Evolutionary conservation across 371 early-diverging fungal genomes (phyloP).

Genomic region (Smittium mucronatum): DNA sequence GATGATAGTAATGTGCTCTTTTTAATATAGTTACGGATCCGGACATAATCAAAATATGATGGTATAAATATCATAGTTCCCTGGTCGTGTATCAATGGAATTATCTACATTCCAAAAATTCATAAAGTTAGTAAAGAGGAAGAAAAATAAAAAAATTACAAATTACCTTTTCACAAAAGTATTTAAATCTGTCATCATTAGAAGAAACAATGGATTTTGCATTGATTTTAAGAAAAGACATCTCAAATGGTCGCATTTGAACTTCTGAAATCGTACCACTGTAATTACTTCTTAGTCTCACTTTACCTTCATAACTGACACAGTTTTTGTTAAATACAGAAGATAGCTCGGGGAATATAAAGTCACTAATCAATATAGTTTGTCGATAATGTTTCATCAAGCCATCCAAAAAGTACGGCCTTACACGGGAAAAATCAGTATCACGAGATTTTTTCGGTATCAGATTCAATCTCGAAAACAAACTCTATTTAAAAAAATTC

Average conservation of each 20-base stretch:
- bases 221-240: slow-evolving; percentile 63
- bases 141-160: slow-evolving; percentile 18
- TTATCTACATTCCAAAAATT: slow-evolving; percentile 12
- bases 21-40: slow-evolving; percentile 65
- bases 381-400: slow-evolving; percentile 75
- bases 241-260: slow-evolving; percentile 54
- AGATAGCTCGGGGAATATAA: slow-evolving; percentile 77
- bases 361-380: slow-evolving; percentile 64
- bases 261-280: slow-evolving; percentile 65
- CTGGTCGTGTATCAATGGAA: slow-evolving; percentile 33
- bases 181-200: slow-evolving; percentile 72
- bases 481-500: slow-evolving; percentile 28
- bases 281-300: slow-evolving; percentile 48
- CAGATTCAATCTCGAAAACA: slow-evolving; percentile 68
- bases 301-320: slow-evolving; percentile 60
- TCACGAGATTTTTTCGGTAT: slow-evolving; percentile 78
- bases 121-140: not conserved
- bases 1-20: slow-evolving; percentile 33
- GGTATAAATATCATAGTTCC: slow-evolving; percentile 81
- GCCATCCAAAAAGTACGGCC: slow-evolving; percentile 73
- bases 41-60: slow-evolving; percentile 93
- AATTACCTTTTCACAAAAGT: slow-evolving; percentile 58
- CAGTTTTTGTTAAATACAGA: slow-evolving; percentile 61
- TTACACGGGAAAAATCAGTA: slow-evolving; percentile 88
- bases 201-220: slow-evolving; percentile 41